Base-by-base conservation (phyloP, 176 grass and related monocot species). In the Areca catechu region DNA sequence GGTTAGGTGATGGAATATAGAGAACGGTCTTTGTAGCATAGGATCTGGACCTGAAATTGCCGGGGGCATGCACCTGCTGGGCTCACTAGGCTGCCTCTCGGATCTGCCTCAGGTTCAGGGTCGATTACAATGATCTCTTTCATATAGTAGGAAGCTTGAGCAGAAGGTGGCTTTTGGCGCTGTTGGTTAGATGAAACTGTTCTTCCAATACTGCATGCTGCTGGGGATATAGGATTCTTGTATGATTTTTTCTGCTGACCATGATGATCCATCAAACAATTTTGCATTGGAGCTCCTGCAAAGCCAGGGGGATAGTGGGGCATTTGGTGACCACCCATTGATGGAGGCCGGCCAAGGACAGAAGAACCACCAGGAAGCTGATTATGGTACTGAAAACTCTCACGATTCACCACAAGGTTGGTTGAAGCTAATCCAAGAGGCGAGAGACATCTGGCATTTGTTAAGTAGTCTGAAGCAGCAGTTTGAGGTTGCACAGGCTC, bases 101-200 rank as follows among this genome's bases (percentile, higher is more conserved):
- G 71, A 62, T 79, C 72, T 56, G 24, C 79, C 78, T 72, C 73
- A 17, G 21, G 48, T 71, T 89, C 75, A 28, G 76, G 76, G 71
- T 92, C 69, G 9, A 92, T 80, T 53, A 90, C 72, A 51, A 95
- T 86, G 28, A 89, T 62, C 62, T 89, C 88, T 58, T 89, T 82
- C 70, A 81, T 84, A 48, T 71, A 63, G 74, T 82, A 85, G 28
- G 66, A 52, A 49, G 79, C 61, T 34, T 57, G 74, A 67, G 71
- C 65, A 20, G 69, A 74, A 54, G 77, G 48, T 20, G 64, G 56
- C n/a, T 12, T 14, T 43, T 12, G 34, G 34, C 14, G 34, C 34
- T 43, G 34, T 9, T 43, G 34, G 34, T 43, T 9, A 43, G 34
- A 43, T 12, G 34, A 9, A 43, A 12, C 34, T 3, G 34, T 43